Evolutionary conservation across 495 filamentous ascomycete species (phyloP).

Genomic region (Daldinia decipiens): DNA sequence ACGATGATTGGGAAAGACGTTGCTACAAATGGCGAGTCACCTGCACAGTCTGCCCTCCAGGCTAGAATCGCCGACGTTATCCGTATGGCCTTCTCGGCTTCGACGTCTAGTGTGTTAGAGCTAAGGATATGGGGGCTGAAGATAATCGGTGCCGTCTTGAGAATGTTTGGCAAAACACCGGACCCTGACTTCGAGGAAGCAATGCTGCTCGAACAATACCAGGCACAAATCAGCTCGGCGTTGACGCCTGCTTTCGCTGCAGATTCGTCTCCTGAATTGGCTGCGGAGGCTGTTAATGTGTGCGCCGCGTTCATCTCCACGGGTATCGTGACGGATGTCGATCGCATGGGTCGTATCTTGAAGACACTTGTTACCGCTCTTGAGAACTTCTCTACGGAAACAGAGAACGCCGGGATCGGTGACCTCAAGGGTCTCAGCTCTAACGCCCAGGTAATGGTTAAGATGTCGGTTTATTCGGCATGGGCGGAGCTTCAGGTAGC

Average conservation of each 20-base stretch:
- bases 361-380: conserved; percentile 91
- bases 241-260: conserved; percentile 95
- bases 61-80: conserved; percentile 91
- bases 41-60: conserved; percentile 79
- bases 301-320: conserved; percentile 96
- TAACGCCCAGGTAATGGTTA: conserved; percentile 98
- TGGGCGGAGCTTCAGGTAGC: conserved; percentile 99
- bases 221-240: conserved; percentile 96
- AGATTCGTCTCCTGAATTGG: conserved; percentile 95
- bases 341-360: conserved; percentile 96
- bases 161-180: conserved; percentile 94
- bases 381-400: conserved; percentile 88
- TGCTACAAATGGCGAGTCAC: conserved; percentile 72
- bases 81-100: conserved; percentile 96
- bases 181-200: conserved; percentile 97
- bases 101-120: conserved; percentile 90
- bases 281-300: conserved; percentile 96
- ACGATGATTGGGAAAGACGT: conserved; percentile 77
- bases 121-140: conserved; percentile 88
- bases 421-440: conserved; percentile 93
- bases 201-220: conserved; percentile 95
- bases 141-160: conserved; percentile 92
- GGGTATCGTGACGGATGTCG: conserved; percentile 95
- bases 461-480: conserved; percentile 94
- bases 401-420: conserved; percentile 87